Evolutionary conservation across 2,329 filamentous ascomycete genomes (phyloP), one percentile per base, ranked within the genome.

Genomic region (Beauveria caledonica): DNA sequence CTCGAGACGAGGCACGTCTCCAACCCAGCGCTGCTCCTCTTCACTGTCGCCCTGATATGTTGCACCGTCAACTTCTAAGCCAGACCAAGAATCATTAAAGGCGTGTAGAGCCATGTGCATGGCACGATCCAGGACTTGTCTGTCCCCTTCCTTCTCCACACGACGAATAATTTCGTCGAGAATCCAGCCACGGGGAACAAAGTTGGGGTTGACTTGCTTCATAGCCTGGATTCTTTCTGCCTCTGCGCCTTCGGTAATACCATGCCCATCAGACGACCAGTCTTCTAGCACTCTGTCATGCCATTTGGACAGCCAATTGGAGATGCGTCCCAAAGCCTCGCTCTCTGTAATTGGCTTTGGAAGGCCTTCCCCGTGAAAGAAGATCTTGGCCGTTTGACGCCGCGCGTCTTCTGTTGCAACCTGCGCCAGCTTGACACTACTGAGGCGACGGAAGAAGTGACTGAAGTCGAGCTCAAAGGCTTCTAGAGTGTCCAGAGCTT

Each of bases 171-270:
- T 73, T 73, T 99, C 94, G 71, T 97, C 93, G 21, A 99, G 79
- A 56, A 99, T 84, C 92, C 93, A 99, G 19, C 89, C 87, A 51
- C 92, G 84, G 0, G 94, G 91, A 0, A 97, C 79, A 68, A 99
- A 99, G 76, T 90, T 96, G 2, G 94, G 94, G 70, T 99, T 99
- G 23, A 92, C 88, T 27, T 77, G 79, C 76, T 89, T 90, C 94
- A 97, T 97, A 13, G 82, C 83, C 33, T 70, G 73, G 62, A 86
- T 82, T 63, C 93, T 80, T 67, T 87, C 83, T 3, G 74, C 77
- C 51, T 95, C 87, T 17, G 71, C 68, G 1, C 71, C 76, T 2
- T 71, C 69, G 0, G 73, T 70, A 11, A 76, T 66, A 29, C 48
- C 63, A 3, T 69, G 71, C 1, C 74, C 74, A 3, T 77, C 77